Percentiles rank a stretch among this genome's conserved stretches.
These are phyloP conservation scores for Baeospora myosura DNA, from an alignment of 1,284 basidiomycete genomes.

Conservation along the genomic window DNA sequence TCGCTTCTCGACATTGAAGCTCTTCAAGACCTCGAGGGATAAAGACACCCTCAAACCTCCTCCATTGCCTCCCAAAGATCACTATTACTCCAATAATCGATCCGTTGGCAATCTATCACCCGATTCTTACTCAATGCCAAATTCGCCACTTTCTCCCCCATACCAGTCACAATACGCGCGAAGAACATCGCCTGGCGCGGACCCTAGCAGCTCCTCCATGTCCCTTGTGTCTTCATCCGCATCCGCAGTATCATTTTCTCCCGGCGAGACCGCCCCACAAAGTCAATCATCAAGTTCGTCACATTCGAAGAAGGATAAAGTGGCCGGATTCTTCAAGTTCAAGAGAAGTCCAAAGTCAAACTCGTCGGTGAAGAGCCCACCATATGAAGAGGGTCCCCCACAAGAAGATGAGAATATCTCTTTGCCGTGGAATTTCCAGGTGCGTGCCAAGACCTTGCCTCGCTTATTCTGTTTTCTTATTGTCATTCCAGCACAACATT, in stretches of 20 bases:
- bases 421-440: conserved; percentile 69
- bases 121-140: conserved; percentile 22
- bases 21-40: conserved; percentile 39
- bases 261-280: conserved; percentile 16
- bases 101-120: conserved; percentile 48
- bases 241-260: conserved; percentile 16
- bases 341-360: conserved; percentile 31
- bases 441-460: conserved; percentile 24
- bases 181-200: conserved; percentile 2
- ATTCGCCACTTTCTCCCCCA: conserved; percentile 19
- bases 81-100: conserved; percentile 43
- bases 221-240: conserved; percentile 23
- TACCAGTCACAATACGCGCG: conserved; percentile 19
- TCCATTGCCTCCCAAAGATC: conserved; percentile 62
- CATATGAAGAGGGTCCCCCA: conserved; percentile 23
- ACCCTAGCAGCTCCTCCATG: conserved; percentile 19
- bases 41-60: conserved; percentile 37
- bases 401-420: conserved; percentile 58
- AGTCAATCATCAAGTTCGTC: conserved; percentile 16
- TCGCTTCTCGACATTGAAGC: conserved; percentile 54
- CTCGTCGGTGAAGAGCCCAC: conserved; percentile 15
- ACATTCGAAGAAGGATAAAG: conserved; percentile 29
- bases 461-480: conserved; percentile 9
- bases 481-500: conserved; percentile 53
- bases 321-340: conserved; percentile 41